Evolutionary conservation across 768 basidiomycete genomes (phyloP), one percentile per base, ranked within the genome.

Genomic region (Dictyophora rubrovolvata): DNA sequence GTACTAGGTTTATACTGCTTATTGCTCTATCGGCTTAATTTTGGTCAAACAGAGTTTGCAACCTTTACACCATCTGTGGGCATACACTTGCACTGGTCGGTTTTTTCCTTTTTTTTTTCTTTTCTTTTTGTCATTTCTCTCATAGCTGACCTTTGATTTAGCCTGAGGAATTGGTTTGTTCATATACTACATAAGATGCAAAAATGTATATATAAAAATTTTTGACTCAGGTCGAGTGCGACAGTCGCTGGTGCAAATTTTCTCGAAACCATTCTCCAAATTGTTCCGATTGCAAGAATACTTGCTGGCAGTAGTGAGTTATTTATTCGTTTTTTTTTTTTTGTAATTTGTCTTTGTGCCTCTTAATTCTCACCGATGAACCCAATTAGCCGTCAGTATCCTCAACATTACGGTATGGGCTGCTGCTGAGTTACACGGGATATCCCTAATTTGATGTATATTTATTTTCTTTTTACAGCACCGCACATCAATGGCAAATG

Each of bases 301-400:
- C 82, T 22, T 88, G 87, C 67, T 88, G 87, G 87, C 85, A 87
- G 70, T 86, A 86, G 87, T 89, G 69, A 73, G 86, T 70, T 16
- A 54, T 28, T n/a, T n/a, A n/a, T n/a, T n/a, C n/a, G n/a, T n/a
- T 55, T 53, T 59, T 52, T 63, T 51, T 37, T 62, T 7, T 28
- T 28, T 28, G 28, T 28, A 7, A 28, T 51, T 55, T 58, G 35
- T 8, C 64, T 65, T 20, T 55, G 59, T 34, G 21, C 36, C 22
- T n/a, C 36, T 28, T 28, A 28, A 28, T 42, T 21, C 20, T 23
- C 22, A 61, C 23, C 48, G 20, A 8, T 0, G 23, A 18, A 50
- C 51, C 46, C 1, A 34, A n/a, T 34, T 66, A 88, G 86, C 69
- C 84, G 81, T 59, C 81, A 82, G 68, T 88, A 83, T 69, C 87